A percentile compares a stretch with the other conserved stretches of the same genome.
Conservation (phyloP, 148 eudicot species). For the Vaccinium vitisidaea region DNA sequence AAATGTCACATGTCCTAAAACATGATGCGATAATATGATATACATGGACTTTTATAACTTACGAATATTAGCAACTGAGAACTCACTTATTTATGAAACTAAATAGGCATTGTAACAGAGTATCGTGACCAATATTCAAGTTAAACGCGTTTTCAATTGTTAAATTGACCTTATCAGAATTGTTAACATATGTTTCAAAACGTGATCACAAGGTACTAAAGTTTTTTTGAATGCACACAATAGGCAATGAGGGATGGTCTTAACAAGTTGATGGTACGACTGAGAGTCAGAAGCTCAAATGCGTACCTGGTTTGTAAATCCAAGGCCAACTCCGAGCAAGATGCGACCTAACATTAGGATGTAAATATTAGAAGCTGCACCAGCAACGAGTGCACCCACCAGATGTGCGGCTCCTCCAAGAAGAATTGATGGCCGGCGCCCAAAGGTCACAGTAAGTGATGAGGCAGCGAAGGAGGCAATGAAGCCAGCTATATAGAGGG, state of each 20-base stretch:
- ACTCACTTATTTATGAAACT: too few relatives aligned
- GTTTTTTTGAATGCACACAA: neutral
- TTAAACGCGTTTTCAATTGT: neutral
- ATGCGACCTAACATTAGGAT: slow-evolving; percentile 15
- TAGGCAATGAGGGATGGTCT: neutral
- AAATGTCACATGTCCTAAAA: too few relatives aligned
- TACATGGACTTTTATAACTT: too few relatives aligned
- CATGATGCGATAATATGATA: too few relatives aligned
- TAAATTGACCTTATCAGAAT: neutral
- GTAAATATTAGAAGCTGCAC: neutral
- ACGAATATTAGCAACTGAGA: too few relatives aligned
- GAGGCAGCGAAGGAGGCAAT: slow-evolving; percentile 34
- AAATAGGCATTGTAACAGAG: neutral
- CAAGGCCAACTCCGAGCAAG: slow-evolving; percentile 24
- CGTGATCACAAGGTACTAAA: neutral
- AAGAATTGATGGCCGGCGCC: slow-evolving; percentile 32
- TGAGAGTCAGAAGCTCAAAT: neutral
- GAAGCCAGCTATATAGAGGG: slow-evolving; percentile 34
- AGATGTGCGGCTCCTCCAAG: slow-evolving; percentile 1
- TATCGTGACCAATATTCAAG: neutral
- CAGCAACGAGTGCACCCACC: neutral
- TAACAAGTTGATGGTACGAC: neutral
- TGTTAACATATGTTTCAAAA: neutral
- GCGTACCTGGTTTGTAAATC: slow-evolving; percentile 25
- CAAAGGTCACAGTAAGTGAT: slow-evolving; percentile 22